Base-by-base conservation (phyloP, 495 filamentous ascomycete species). In the Aspergillus incahuasiensis region DNA sequence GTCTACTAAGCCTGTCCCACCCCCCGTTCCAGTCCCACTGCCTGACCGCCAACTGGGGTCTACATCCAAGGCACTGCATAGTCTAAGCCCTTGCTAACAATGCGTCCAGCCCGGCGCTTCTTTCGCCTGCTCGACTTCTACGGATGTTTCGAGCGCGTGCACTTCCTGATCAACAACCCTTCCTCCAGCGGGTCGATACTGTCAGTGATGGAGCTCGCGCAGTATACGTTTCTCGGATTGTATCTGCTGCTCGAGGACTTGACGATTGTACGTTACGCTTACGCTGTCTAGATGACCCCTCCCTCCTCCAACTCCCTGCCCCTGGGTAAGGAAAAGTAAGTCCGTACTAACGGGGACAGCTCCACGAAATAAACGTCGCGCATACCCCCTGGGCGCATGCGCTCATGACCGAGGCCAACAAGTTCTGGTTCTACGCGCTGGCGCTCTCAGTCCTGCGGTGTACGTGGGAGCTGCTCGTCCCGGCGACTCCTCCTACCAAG, bases 381-480 rank as follows among this genome's bases (percentile, higher is more conserved):
- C 38, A 20, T 6, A 46, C 50, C 6, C 25, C 38, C 2, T 56
- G 54, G 54, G 44, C 50, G 25, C 43, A 22, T 0, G 44, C 54
- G 6, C 39, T 56, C 15, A 22, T 56, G 5, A 44, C 47, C 4
- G 54, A 56, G 12, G 54, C 54, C 5, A 56, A 50, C 16, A 56
- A 56, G 28, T 56, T 56, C 38, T 56, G 54, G 54, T 48, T 56
- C 15, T 56, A 56, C 30, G 46, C 54, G 7, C 22, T 56, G 19
- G 15, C 8, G 16, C 44, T 56, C 6, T 56, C 54, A 0, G 21
- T 56, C 15, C 5, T 15, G 1, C 54, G 54, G 11, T 47, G 43
- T 4, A 25, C 22, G 1, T 48, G 43, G 20, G 53, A 21, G 18
- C 35, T 55, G 0, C 38, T 44, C 13, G 44, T 44, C 35, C 8